Evolutionary conservation across 208 protist species (phyloP), one percentile per base, ranked within the genome.

Genomic region (Trypanosoma rangeli): DNA sequence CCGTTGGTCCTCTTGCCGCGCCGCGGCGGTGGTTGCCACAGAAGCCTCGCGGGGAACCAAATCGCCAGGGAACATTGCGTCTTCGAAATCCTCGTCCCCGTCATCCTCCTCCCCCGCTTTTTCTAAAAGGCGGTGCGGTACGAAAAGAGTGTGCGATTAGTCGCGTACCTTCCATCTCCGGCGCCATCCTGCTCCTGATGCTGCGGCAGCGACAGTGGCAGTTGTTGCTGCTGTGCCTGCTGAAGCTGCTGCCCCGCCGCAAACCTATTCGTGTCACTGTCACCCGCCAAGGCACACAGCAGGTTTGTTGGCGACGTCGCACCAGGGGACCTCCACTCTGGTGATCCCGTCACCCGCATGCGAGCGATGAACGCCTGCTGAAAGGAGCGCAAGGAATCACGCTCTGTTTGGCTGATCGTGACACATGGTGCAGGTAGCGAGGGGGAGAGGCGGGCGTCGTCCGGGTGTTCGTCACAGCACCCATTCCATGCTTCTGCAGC

Each of bases 351-450:
- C 5, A 56, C 20, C 7, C 64, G 55, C 75, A 80, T 72, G 24
- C 55, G 73, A 37, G 74, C 58, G 33, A 79, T 74, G 57, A 87
- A 87, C 50, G 73, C 74, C 59, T 82, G 54, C 67, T 84, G 82
- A 15, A 91, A 60, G 28, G 74, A 78, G 12, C 79, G 80, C 62
- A 91, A 68, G 10, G 80, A 61, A 24, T 79, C 73, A 7, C 85
- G 77, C 54, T 91, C 82, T 4, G 74, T 74, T 39, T 82, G 70
- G n/a, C 75, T 84, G 31, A 91, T 78, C 16, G 79, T 82, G 15
- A 91, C 85, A 37, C 70, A 68, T 13, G 79, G 58, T 16, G 74
- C 59, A 20, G 58, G 49, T 28, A 59, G 31, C 4, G 29, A 67
- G 12, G 48, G 60, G 16, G 33, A 50, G 5, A 26, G 35, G 16